phyloP scores from a whole-genome alignment of 495 filamentous ascomycete genomes.

The Patellaria atrata region DNA sequence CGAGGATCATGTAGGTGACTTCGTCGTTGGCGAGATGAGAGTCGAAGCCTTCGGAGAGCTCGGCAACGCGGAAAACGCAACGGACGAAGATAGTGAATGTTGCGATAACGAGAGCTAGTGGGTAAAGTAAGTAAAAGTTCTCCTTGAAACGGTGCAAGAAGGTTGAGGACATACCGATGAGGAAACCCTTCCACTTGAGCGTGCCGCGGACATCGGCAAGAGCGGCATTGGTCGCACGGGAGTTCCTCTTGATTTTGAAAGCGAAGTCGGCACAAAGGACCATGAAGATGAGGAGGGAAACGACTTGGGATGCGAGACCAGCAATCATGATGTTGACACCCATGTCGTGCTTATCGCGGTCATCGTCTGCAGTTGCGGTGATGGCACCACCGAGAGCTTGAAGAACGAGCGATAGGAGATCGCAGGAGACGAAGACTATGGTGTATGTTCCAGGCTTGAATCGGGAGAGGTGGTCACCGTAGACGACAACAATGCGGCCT shows the following conservation, averaged over 20 bases:
- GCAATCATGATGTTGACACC: conserved; percentile 53
- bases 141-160: neutral
- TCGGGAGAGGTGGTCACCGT: conserved; percentile 46
- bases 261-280: conserved; percentile 34
- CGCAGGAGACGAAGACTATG: conserved; percentile 43
- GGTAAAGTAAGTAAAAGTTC: neutral
- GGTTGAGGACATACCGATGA: conserved; percentile 12
- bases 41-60: conserved; percentile 43
- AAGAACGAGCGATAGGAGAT: conserved; percentile 45
- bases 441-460: conserved; percentile 41
- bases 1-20: conserved; percentile 50
- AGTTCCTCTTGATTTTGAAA: conserved; percentile 23
- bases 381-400: conserved; percentile 49
- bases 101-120: conserved; percentile 32
- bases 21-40: conserved; percentile 44
- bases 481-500: conserved; percentile 38
- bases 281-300: conserved; percentile 37
- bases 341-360: conserved; percentile 22
- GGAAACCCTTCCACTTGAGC: conserved; percentile 12
- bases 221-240: neutral
- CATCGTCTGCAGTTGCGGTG: conserved; percentile 29
- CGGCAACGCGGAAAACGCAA: conserved; percentile 45
- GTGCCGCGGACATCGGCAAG: conserved; percentile 5
- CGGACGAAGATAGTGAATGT: conserved; percentile 46
- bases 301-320: conserved; percentile 42